Conservation (phyloP, 2,329 filamentous ascomycete species). For the Mycosphaerella sp. region DNA sequence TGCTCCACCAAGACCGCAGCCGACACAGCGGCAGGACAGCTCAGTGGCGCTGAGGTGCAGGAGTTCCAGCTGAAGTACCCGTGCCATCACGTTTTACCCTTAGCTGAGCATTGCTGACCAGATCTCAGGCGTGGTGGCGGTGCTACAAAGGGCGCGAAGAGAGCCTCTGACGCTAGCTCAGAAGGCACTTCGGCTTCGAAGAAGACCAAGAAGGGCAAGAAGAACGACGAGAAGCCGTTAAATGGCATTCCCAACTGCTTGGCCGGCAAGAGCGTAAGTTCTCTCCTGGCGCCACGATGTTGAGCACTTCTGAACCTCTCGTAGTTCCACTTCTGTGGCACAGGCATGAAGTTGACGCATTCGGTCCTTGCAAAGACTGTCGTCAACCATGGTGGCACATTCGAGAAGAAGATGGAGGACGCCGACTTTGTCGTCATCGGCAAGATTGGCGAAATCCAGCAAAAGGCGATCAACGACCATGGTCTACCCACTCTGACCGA, state of each 20-base stretch:
- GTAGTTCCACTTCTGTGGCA: slow-evolving; percentile 5
- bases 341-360: slow-evolving; percentile 4
- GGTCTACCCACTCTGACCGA: slow-evolving; percentile 16
- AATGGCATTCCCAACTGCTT: slow-evolving; percentile 1
- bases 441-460: slow-evolving; percentile 18
- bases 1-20: background rate
- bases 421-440: slow-evolving; percentile 17
- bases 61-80: background rate
- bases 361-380: background rate
- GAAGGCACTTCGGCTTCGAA: background rate
- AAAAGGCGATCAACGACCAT: slow-evolving; percentile 18
- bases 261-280: slow-evolving; percentile 3
- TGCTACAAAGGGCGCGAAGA: background rate
- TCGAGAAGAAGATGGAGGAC: slow-evolving; percentile 11
- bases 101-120: background rate
- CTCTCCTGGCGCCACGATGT: background rate
- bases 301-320: background rate
- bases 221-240: background rate
- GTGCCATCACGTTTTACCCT: background rate
- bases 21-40: background rate
- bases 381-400: slow-evolving; percentile 3
- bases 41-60: slow-evolving; percentile 1
- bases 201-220: slow-evolving; percentile 5
- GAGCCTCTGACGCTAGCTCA: background rate
- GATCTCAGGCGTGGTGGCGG: background rate